Base-by-base conservation (phyloP, 2,329 filamentous ascomycete species). In the Allantophomopsis lycopodina region DNA sequence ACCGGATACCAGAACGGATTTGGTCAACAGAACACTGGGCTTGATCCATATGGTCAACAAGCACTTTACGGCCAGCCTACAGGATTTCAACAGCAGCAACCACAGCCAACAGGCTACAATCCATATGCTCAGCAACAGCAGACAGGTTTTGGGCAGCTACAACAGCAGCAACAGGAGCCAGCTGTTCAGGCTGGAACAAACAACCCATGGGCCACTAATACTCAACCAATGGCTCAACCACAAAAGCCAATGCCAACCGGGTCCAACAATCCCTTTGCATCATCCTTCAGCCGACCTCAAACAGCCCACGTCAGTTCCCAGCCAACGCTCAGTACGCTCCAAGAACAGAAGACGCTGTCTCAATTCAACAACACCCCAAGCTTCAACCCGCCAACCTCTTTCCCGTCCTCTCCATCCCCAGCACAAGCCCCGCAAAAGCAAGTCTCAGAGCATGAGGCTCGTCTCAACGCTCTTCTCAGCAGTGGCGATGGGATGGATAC, bases 201-300 rank as follows among this genome's bases (percentile, higher is more conserved):
- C 64, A 98, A 98, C 58, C 91, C 91, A 1, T 98, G 89, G 85
- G 83, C 85, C 17, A 72, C 70, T 20, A 69, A 68, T 44, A 68
- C 63, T 44, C 72, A 72, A 46, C 66, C 73, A 43, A 58, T 63
- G 35, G 66, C 76, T 38, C 71, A 82, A 39, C 62, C 79, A 2
- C 62, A 95, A 46, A 79, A 83, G 55, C 83, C 87, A 4, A 82
- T 86, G 55, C 81, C 84, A 3, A 98, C 91, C 2, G 91, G 91
- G 36, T 96, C 91, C 13, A 98, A 98, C 67, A 98, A 98, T 57
- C 91, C 91, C 2, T 98, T 98, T 55, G 89, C 91, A 18, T 69
- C 73, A 11, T 72, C 79, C n/a, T 76, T 82, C 53, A 72, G 48
- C 63, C 79, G 67, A 54, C 75, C 64, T 55, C 78, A 64, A 56